phyloP scores from a whole-genome alignment of 225 moss, liverwort and hornwort genomes.

The Climacium dendroides region DNA sequence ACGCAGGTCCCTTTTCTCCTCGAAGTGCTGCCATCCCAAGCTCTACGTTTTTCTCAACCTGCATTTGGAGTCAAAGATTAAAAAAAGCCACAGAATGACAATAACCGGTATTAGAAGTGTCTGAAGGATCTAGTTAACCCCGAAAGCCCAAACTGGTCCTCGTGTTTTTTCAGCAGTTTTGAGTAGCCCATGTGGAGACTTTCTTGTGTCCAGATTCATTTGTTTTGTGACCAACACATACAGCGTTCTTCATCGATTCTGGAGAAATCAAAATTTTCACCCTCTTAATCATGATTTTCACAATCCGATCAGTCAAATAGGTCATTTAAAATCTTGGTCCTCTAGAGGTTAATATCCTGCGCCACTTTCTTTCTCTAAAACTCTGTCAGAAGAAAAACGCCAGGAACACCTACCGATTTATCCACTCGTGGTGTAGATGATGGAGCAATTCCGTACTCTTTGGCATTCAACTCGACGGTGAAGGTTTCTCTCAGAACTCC shows the following conservation, averaged over 20 bases:
- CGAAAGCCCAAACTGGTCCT: background rate
- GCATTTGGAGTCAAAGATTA: background rate
- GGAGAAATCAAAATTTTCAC: background rate
- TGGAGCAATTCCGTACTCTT: constrained; percentile 53
- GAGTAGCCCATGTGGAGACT: background rate
- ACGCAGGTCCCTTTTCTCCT: constrained; percentile 74
- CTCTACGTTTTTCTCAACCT: constrained; percentile 64
- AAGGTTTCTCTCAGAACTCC: constrained; percentile 63
- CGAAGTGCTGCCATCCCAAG: constrained; percentile 72
- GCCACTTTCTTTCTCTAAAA: background rate
- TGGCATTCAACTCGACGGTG: constrained; percentile 40
- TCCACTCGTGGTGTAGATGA: constrained; percentile 64
- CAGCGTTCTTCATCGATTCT: background rate
- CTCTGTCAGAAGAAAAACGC: background rate
- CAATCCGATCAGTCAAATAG: background rate
- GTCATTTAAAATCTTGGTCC: background rate
- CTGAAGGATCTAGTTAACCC: background rate
- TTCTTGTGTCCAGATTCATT: background rate
- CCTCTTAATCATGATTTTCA: background rate
- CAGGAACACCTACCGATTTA: constrained; percentile 28
- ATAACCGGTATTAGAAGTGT: background rate
- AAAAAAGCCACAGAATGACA: background rate
- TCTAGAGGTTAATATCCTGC: background rate
- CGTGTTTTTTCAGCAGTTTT: background rate
- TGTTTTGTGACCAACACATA: background rate